Percentiles rank a stretch among this genome's conserved stretches.
phyloP scores from a whole-genome alignment of 2,329 filamentous ascomycete species.

The Beauveria sp. region DNA sequence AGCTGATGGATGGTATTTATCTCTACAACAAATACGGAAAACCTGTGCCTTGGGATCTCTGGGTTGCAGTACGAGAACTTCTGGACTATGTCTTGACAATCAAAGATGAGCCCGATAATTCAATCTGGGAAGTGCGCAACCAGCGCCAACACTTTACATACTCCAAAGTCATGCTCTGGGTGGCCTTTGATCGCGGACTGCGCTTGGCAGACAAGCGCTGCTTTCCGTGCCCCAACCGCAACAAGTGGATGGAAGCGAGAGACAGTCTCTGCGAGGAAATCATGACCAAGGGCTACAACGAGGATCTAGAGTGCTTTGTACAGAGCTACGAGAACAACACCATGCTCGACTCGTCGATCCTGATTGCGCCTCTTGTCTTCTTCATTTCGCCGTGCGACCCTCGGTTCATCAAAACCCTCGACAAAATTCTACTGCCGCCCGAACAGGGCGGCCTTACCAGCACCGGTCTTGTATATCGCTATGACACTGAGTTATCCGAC shows the following conservation, averaged over 20 bases:
- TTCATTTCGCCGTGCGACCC: conserved; percentile 74
- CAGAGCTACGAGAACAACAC: conserved; percentile 69
- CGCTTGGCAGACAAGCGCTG: conserved; percentile 68
- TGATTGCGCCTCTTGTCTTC: conserved; percentile 72
- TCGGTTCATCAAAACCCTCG: conserved; percentile 63
- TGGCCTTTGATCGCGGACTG: conserved; percentile 68
- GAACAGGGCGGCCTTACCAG: conserved; percentile 70
- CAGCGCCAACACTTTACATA: conserved; percentile 71
- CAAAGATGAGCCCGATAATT: conserved; percentile 64
- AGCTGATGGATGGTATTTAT: conserved; percentile 71
- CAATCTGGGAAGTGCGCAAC: conserved; percentile 75
- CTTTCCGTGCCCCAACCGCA: conserved; percentile 64
- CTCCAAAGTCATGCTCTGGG: conserved; percentile 80
- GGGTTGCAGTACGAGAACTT: conserved; percentile 62
- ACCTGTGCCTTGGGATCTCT: conserved; percentile 68
- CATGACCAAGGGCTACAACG: conserved; percentile 71
- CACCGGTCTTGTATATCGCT: conserved; percentile 68
- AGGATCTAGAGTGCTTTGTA: conserved; percentile 59
- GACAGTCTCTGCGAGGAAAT: conserved; percentile 67
- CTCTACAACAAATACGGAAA: conserved; percentile 75
- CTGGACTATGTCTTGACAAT: conserved; percentile 63
- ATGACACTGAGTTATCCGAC: conserved; percentile 60
- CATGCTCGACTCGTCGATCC: conserved; percentile 64
- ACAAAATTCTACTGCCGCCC: conserved; percentile 61
- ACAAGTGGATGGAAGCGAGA: conserved; percentile 56